Conservation (phyloP, 208 protist species). For the Angomonas ambiguus region DNA sequence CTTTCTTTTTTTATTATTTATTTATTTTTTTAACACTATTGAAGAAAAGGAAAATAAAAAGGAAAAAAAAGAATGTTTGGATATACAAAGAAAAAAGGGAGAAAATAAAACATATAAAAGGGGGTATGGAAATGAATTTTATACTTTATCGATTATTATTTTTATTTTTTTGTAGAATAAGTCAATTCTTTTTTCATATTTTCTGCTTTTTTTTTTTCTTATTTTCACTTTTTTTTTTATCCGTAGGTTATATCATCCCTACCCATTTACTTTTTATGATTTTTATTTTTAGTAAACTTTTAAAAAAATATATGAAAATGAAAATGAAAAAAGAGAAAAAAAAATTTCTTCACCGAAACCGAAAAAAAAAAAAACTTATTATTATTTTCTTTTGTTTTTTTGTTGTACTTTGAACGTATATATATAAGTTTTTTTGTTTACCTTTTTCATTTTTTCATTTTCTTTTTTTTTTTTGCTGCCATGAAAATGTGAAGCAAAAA, state of each 20-base stretch:
- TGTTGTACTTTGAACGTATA: neutral
- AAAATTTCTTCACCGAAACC: neutral
- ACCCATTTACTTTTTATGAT: slow-evolving; percentile 5
- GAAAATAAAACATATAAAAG: neutral
- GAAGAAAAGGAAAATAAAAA: neutral
- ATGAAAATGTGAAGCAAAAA: slow-evolving; percentile 17
- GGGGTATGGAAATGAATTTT: no score
- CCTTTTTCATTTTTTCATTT: neutral
- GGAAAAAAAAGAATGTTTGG: neutral
- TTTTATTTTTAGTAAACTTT: no score
- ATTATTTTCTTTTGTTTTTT: neutral
- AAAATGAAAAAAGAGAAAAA: neutral
- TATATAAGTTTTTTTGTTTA: slow-evolving; percentile 12
- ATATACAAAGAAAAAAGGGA: neutral
- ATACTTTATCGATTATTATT: neutral
- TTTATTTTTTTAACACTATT: neutral
- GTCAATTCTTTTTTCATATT: neutral
- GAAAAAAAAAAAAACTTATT: neutral
- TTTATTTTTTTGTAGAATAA: neutral
- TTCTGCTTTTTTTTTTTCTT: neutral
- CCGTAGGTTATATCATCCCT: no score
- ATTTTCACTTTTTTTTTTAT: neutral
- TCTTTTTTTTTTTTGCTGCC: neutral
- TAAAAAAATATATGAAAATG: neutral
- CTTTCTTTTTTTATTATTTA: slow-evolving; percentile 10